Evolutionary conservation across 768 basidiomycete genomes (phyloP), one percentile per base, ranked within the genome.

Genomic region (Lentinula detonsa): DNA sequence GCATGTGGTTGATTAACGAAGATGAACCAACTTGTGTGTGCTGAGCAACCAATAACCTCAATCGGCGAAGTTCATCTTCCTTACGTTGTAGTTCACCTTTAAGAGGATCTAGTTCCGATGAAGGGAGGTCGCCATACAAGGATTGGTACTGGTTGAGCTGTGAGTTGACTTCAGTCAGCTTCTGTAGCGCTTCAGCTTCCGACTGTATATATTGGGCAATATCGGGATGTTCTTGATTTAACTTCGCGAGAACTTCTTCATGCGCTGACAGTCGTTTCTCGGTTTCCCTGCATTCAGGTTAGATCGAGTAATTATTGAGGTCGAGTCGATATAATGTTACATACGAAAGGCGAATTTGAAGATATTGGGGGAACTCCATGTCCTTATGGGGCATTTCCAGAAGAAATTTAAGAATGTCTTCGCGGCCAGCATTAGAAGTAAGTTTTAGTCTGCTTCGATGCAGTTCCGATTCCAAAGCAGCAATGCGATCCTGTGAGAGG

Each of bases 381-480:
- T 85, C 80, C 16, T 84, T 82, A 5, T 79, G 74, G 48, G 81
- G 77, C 18, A 80, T 84, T 49, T 77, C 77, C 57, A 86, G 75
- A 64, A 95, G 80, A 70, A 93, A 92, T 4, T 74, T 73, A 72
- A 95, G 78, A 37, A 93, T 76, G 53, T 93, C 88, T 62, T 85
- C 84, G 23, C 89, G 81, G 5, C 87, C 85, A 1, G 82, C 77
- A 31, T 85, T 74, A 0, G 92, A 91, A 18, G 91, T 93, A n/a
- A 95, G 75, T 34, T 83, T 82, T 15, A 88, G 80, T 71, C 89
- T 91, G 64, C 89, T 77, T 23, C 94, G 81, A 45, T 76, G 79
- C 10, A 90, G 75, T 70, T 98, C 93, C 1, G 88, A 88, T 63
- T 85, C 76, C 28, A 96, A 70, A 33, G 85, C 82, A 11, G 70